These are phyloP conservation scores for Alnus glutinosa DNA, from an alignment of 306 rosid genomes.

Conservation along the genomic window DNA sequence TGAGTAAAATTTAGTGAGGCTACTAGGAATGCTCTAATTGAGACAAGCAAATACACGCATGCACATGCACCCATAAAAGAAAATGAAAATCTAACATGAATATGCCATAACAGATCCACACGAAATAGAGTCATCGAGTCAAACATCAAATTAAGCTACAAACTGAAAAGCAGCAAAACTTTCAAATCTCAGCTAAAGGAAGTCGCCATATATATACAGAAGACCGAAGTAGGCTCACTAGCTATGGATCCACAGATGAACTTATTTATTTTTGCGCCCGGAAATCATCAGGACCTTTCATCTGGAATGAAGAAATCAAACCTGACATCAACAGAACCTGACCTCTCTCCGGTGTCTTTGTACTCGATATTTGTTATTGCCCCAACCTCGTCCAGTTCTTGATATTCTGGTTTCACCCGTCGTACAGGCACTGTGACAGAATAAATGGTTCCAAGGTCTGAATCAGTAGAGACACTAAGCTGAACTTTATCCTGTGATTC, in stretches of 20 bases:
- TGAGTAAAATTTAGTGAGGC: too few relatives aligned
- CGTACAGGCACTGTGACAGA: constrained; percentile 94
- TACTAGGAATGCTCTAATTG: too few relatives aligned
- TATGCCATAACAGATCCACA: not conserved
- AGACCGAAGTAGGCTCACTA: constrained; percentile 11
- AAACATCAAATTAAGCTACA: constrained; percentile 19
- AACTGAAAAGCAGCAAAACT: constrained; percentile 18
- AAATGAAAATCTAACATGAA: not conserved
- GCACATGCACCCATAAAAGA: not conserved
- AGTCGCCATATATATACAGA: constrained; percentile 38
- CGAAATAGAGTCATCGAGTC: not conserved
- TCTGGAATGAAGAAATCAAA: constrained; percentile 58
- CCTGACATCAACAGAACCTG: constrained; percentile 69
- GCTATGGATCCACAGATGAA: constrained; percentile 15
- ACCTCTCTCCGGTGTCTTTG: constrained; percentile 72
- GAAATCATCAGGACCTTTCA: constrained; percentile 25
- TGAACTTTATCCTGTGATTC: constrained; percentile 95
- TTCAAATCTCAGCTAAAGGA: not conserved
- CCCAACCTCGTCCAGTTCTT: constrained; percentile 66
- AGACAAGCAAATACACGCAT: not conserved
- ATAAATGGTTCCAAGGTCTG: constrained; percentile 89
- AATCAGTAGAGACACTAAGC: constrained; percentile 82
- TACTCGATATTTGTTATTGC: constrained; percentile 81
- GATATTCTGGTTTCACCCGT: constrained; percentile 91
- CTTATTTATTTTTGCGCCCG: not conserved